Conservation (phyloP, 176 grass and related monocot species). For the Juncus inflexus region DNA sequence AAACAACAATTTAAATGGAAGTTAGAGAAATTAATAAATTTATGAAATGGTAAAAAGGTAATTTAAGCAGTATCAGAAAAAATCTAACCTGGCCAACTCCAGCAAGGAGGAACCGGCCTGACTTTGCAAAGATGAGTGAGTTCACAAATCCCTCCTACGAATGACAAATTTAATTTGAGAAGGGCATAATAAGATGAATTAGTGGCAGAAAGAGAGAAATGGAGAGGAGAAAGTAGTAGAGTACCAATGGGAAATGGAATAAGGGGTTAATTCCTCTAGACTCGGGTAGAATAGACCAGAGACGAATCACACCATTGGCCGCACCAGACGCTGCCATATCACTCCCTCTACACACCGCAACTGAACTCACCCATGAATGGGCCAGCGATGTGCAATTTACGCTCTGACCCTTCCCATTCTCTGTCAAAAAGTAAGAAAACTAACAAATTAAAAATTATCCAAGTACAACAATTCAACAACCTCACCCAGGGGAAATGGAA, state of each 20-base stretch:
- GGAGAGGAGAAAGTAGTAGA: conserved; percentile 5
- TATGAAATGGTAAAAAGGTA: neutral
- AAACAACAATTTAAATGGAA: conserved; percentile 14
- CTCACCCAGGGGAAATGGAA: too few species aligned
- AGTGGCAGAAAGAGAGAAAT: conserved; percentile 3
- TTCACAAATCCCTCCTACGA: conserved; percentile 76
- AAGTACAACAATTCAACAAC: neutral
- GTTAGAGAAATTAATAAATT: neutral
- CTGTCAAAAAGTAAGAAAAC: conserved; percentile 25
- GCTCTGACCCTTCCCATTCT: conserved; percentile 37
- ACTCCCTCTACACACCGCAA: conserved; percentile 65
- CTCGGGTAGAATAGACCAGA: conserved; percentile 71
- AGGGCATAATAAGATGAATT: neutral
- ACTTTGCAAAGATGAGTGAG: conserved; percentile 65
- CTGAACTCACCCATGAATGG: conserved; percentile 67
- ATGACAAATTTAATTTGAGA: conserved; percentile 3
- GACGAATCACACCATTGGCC: conserved; percentile 60
- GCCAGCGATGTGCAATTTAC: conserved; percentile 38
- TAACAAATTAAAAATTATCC: conserved; percentile 4
- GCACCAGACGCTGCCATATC: conserved; percentile 84
- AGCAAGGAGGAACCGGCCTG: conserved; percentile 72
- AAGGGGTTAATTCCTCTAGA: conserved; percentile 59
- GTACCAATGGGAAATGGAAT: conserved; percentile 51
- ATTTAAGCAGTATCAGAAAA: neutral
- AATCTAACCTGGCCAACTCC: conserved; percentile 72